These are phyloP conservation scores for Porpolomopsis calyptriformis DNA, from an alignment of 768 basidiomycete genomes.

Conservation along the genomic window DNA sequence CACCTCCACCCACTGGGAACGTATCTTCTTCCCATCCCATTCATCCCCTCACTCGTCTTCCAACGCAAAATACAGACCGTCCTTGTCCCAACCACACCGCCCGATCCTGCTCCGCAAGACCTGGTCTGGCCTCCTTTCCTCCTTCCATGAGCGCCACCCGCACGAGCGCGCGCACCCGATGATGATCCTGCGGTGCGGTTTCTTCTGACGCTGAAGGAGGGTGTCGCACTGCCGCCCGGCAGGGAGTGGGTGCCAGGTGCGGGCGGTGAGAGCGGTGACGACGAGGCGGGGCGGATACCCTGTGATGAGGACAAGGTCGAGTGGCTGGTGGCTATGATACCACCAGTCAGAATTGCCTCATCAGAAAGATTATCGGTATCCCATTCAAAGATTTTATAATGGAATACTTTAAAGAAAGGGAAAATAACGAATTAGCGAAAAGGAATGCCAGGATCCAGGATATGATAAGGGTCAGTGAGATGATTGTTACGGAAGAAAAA, in stretches of 20 bases:
- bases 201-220: slow-evolving; percentile 42
- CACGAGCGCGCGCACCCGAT: slow-evolving; percentile 37
- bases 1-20: slow-evolving; percentile 34
- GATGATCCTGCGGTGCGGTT: slow-evolving; percentile 60
- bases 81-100: slow-evolving; percentile 20
- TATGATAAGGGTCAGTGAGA: too few species aligned
- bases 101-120: slow-evolving; percentile 51
- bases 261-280: too few species aligned
- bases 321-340: slow-evolving; percentile 40
- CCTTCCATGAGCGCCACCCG: slow-evolving; percentile 53
- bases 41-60: background rate
- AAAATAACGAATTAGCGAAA: too few species aligned
- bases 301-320: slow-evolving; percentile 34
- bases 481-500: too few species aligned
- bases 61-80: slow-evolving; percentile 28
- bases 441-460: too few species aligned
- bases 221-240: too few species aligned
- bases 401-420: too few species aligned
- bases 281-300: slow-evolving; percentile 21
- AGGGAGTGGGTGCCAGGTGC: too few species aligned
- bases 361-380: too few species aligned
- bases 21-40: slow-evolving; percentile 36
- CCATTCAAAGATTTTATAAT: too few species aligned
- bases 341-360: too few species aligned
- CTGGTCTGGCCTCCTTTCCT: slow-evolving; percentile 57